Percentiles rank a stretch among this genome's conserved stretches.
Conservation (phyloP, 768 basidiomycete genomes). For the Boletus sp. region DNA sequence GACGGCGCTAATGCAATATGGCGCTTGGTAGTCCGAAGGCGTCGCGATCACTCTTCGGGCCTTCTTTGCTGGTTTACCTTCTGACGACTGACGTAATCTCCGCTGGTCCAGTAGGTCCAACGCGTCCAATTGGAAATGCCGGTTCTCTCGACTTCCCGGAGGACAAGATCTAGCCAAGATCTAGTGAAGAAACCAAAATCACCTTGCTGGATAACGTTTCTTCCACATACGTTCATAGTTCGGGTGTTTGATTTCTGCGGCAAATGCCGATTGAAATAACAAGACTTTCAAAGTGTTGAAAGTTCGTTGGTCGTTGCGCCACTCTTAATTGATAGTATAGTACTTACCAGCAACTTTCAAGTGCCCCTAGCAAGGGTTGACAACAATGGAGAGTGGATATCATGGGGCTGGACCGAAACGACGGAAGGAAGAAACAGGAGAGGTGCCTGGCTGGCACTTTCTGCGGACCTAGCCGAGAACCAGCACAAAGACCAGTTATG, state of each 20-base stretch:
- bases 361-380: not conserved
- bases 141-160: not conserved
- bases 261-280: not conserved
- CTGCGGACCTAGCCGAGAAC: not conserved
- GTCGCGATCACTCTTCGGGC: constrained; percentile 13
- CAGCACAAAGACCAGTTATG: not conserved
- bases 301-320: not conserved
- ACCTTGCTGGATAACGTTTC: not conserved
- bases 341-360: not conserved
- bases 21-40: constrained; percentile 12
- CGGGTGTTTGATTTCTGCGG: not conserved
- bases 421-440: not conserved
- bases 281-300: not conserved
- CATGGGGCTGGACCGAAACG: not conserved
- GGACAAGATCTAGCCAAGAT: not conserved
- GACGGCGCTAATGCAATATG: not conserved
- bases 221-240: not conserved
- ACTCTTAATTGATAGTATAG: not conserved
- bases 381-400: not conserved
- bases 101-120: constrained; percentile 7
- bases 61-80: constrained; percentile 19
- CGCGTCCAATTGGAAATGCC: not conserved
- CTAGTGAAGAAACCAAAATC: not conserved
- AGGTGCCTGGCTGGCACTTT: not conserved
- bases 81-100: constrained; percentile 12